Conservation (phyloP, 192 early-diverging fungal genomes). For the Thoreauomyces humboldtii region DNA sequence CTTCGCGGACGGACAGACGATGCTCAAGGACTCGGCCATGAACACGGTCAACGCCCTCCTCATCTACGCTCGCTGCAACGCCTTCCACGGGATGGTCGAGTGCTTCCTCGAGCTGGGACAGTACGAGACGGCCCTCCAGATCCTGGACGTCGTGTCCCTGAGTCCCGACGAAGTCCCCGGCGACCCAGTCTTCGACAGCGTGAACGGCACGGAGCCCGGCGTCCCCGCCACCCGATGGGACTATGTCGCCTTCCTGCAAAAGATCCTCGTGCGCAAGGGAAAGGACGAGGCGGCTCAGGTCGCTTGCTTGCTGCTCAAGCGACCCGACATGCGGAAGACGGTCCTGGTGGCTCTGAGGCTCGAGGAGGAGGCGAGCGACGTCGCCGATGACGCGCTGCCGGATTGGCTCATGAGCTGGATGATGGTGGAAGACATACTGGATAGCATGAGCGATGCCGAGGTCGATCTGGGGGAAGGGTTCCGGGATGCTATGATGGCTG, state of each 20-base stretch:
- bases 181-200: not conserved
- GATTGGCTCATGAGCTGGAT: not conserved
- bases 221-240: not conserved
- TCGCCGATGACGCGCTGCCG: not conserved
- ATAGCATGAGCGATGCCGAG: too few species aligned
- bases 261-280: not conserved
- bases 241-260: not conserved
- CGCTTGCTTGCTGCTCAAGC: not conserved
- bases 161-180: not conserved
- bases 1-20: too few species aligned
- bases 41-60: not conserved
- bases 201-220: not conserved
- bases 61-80: conserved; percentile 4
- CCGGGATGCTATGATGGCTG: too few species aligned
- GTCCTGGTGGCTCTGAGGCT: not conserved
- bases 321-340: not conserved
- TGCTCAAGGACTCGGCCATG: too few species aligned
- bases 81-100: not conserved
- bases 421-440: too few species aligned
- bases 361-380: not conserved
- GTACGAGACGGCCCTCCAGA: not conserved
- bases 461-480: too few species aligned
- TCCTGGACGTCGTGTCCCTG: not conserved
- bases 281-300: not conserved
- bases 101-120: conserved; percentile 4